Evolutionary conservation across 2,329 filamentous ascomycete genomes (phyloP).

Genomic region (Keithomyces neogunnii): DNA sequence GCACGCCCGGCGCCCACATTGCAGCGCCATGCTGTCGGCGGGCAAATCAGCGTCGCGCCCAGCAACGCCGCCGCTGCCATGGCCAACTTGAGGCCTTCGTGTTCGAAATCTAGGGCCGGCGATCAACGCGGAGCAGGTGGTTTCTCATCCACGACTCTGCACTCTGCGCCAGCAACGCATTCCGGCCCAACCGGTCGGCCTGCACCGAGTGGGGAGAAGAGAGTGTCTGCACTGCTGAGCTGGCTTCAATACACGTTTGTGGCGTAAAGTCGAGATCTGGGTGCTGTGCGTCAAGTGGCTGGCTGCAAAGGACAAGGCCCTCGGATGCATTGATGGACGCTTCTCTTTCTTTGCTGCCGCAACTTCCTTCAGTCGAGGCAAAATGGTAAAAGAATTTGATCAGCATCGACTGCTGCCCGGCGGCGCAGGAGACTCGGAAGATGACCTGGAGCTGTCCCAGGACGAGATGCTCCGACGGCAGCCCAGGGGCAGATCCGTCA

Average conservation of each 20-base stretch:
- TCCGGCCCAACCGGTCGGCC: not conserved
- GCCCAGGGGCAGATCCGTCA: not conserved
- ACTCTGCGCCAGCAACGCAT: not conserved
- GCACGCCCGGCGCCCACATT: not conserved
- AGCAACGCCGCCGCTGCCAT: not conserved
- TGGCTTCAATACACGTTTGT: no score
- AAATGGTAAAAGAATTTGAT: constrained; percentile 4
- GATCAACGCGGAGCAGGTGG: not conserved
- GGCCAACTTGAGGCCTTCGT: not conserved
- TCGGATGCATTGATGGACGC: not conserved
- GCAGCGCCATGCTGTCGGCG: not conserved
- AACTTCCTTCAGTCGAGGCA: not conserved
- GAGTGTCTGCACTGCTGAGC: no score
- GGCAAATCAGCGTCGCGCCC: not conserved
- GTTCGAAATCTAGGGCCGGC: not conserved
- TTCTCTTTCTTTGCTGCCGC: not conserved
- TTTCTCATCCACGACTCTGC: not conserved
- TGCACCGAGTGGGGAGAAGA: no score
- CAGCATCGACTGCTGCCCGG: constrained; percentile 2
- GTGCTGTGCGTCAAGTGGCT: not conserved
- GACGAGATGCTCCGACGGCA: not conserved
- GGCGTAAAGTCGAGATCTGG: no score
- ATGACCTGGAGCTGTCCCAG: constrained; percentile 2
- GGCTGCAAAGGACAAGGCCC: no score
- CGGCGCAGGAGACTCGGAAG: constrained; percentile 5